Conservation (phyloP, 176 grass and related monocot species). For the Eremochloa ophiuroides region DNA sequence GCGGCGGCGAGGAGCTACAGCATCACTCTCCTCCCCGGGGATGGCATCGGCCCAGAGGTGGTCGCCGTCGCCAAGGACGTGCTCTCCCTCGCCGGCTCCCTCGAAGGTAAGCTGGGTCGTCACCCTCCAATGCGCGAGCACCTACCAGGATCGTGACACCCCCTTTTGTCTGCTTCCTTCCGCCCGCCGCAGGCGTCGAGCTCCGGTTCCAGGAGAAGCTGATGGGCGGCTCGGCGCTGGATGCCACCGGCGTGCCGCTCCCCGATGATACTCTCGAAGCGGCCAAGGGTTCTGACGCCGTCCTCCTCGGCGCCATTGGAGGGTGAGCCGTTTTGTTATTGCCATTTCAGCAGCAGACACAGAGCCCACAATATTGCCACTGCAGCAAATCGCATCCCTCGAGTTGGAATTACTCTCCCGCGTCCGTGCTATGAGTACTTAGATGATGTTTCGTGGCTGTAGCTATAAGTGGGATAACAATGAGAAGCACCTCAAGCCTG, state of each 20-base stretch:
- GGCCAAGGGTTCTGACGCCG: conserved; percentile 51
- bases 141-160: background rate
- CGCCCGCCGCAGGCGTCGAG: conserved; percentile 42
- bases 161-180: background rate
- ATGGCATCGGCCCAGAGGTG: conserved; percentile 95
- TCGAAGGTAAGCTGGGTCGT: conserved; percentile 41
- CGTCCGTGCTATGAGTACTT: background rate
- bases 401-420: background rate
- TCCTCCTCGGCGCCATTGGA: conserved; percentile 72
- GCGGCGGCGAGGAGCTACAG: conserved; percentile 46
- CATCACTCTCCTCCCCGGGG: conserved; percentile 80
- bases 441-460: background rate
- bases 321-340: conserved; percentile 37
- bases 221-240: conserved; percentile 65
- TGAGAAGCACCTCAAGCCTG: conserved; percentile 93
- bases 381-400: background rate
- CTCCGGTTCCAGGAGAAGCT: conserved; percentile 64
- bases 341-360: background rate
- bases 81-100: conserved; percentile 58
- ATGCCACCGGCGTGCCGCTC: conserved; percentile 59
- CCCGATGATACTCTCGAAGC: conserved; percentile 65
- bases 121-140: background rate
- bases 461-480: conserved; percentile 98
- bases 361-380: background rate
- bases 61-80: conserved; percentile 88